Base-by-base conservation (phyloP, 208 protist species). In the Wallacemonas rigidus region DNA sequence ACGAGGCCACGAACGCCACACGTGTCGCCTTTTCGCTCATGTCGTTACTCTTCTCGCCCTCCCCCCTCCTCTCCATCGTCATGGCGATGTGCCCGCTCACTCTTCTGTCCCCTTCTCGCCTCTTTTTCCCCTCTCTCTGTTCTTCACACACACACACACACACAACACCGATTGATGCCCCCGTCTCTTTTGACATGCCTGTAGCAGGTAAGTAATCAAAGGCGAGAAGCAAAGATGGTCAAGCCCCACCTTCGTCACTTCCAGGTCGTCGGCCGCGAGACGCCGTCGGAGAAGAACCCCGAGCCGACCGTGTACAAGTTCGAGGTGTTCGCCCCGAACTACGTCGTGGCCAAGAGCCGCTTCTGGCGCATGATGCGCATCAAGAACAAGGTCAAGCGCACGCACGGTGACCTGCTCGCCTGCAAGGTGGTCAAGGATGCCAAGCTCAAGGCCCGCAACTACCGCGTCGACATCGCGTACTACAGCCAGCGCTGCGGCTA, bases 301-400 rank as follows among this genome's bases (percentile, higher is more conserved):
- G 87, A 93, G 65, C 96, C 97, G 71, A 97, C 96, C 62, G 84
- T 99, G 71, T 99, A 98, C 98, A 97, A 98, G 83, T 99, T 99
- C 89, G 95, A 95, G 78, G 91, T 99, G 62, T 99, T 99, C 80
- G 98, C 99, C 43, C 86, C 91, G 40, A 99, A 99, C 92, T 92
- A 92, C 72, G 97, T 99, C 41, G 92, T 99, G 47, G 99, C 99
- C 58, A 98, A 98, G 87, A 96, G 86, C 80, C 92, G 98, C 79
- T 99, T 99, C 98, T 99, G 99, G 99, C 98, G 99, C 83, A 99
- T 99, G 93, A 94, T 99, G 81, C 86, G 87, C 57, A 88, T 97
- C 73, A 94, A 99, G 78, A 91, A 98, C 68, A 99, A 99, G 88
- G 81, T 99, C 74, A 99, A 99, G 98, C 92, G 96, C 75, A 93